phyloP scores from a whole-genome alignment of 495 filamentous ascomycete genomes.

The Penicillium herquei region DNA sequence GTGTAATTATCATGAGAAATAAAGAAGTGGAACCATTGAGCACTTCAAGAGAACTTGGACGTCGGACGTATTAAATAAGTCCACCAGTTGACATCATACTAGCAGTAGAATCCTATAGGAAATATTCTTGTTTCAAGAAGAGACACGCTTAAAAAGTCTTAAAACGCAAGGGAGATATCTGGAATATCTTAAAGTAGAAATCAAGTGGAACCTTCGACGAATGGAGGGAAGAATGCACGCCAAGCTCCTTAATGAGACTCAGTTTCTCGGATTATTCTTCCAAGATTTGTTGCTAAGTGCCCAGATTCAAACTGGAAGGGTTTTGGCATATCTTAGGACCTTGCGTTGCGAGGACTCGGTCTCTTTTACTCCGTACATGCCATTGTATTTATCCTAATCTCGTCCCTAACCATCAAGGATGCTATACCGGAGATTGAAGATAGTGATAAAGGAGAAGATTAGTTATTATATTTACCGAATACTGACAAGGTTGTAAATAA shows the following conservation, averaged over 20 bases:
- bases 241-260: conserved; percentile 1
- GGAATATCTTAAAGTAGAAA: conserved; percentile 6
- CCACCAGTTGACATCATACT: not conserved
- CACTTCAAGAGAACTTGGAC: too few species aligned
- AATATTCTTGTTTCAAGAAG: too few species aligned
- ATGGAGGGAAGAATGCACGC: conserved; percentile 22
- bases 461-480: too few species aligned
- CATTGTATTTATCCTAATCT: not conserved
- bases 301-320: not conserved
- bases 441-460: too few species aligned
- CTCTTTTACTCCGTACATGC: not conserved
- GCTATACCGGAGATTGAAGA: not conserved
- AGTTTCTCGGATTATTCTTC: not conserved
- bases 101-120: too few species aligned
- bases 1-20: too few species aligned
- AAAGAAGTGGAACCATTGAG: too few species aligned
- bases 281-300: too few species aligned
- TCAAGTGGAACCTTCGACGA: conserved; percentile 17
- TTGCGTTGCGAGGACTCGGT: not conserved
- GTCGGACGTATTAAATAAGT: not conserved
- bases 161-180: conserved; percentile 10
- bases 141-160: not conserved
- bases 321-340: conserved; percentile 2
- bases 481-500: too few species aligned
- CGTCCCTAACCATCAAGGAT: not conserved